phyloP scores from a whole-genome alignment of 2,329 filamentous ascomycete species.

The Monosporascus sp. region DNA sequence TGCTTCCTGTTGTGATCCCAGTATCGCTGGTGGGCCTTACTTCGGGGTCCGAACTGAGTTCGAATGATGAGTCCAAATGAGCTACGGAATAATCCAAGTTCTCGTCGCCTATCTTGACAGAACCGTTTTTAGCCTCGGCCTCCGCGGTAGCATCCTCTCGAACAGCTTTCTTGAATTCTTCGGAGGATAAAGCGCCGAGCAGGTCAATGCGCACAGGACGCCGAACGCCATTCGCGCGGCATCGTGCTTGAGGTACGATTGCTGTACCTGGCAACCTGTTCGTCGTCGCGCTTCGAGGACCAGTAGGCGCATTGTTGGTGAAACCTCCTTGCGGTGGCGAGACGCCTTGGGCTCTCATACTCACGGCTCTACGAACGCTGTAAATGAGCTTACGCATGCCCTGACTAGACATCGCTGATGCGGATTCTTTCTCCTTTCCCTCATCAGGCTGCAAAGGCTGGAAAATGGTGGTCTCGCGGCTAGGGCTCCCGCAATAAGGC shows the following conservation, averaged over 20 bases:
- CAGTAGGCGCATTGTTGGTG: conserved; percentile 44
- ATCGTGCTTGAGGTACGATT: conserved; percentile 52
- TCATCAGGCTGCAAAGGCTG: conserved; percentile 32
- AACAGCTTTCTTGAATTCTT: conserved; percentile 74
- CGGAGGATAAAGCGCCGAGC: conserved; percentile 70
- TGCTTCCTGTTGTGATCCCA: conserved; percentile 72
- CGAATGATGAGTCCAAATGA: conserved; percentile 38
- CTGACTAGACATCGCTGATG: conserved; percentile 60
- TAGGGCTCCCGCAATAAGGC: conserved; percentile 42
- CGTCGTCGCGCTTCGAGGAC: conserved; percentile 48
- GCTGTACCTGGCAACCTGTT: conserved; percentile 57
- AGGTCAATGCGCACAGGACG: conserved; percentile 70
- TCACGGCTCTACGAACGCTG: conserved; percentile 77
- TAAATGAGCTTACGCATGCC: conserved; percentile 84
- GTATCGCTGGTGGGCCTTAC: conserved; percentile 46
- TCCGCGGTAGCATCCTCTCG: conserved; percentile 56
- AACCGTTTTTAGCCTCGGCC: conserved; percentile 18
- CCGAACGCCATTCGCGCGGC: conserved; percentile 37
- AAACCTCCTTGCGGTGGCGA: conserved; percentile 43
- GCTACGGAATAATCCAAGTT: conserved; percentile 38
- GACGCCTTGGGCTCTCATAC: conserved; percentile 48
- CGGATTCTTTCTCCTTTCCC: conserved; percentile 39
- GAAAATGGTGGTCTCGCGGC: conserved; percentile 51
- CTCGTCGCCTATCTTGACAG: conserved; percentile 22
- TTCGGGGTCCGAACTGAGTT: conserved; percentile 27